Base-by-base conservation (phyloP, 192 early-diverging fungal species). In the Backusella psychrophila region DNA sequence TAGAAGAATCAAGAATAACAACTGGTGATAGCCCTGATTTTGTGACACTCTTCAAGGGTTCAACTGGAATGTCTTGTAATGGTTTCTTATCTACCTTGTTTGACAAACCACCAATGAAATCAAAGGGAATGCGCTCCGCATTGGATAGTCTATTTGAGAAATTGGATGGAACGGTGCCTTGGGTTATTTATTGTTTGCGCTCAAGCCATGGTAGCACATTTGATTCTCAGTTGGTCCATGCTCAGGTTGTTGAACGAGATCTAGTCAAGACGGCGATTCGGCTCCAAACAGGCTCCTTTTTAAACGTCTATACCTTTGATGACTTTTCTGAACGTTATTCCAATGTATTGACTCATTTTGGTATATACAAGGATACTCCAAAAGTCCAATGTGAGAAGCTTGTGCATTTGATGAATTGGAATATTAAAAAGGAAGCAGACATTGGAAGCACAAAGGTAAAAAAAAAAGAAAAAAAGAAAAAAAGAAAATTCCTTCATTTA, bases 321-420 rank as follows among this genome's bases (percentile, higher is more conserved):
- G 96, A 96, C 75, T 94, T 97, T 77, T 73, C 89, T 31, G 86
- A 91, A n/a, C 89, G 95, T 4, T 98, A 94, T 84, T 78, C 81
- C 0, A 72, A 85, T 19, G 80, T 90, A 14, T 71, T 93, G 23
- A 83, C 83, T 29, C 56, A 80, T 8, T 71, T 84, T 35, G 80
- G 72, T 17, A 46, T 87, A 68, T 79, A 87, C 41, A 36, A 52
- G 36, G 65, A 73, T 14, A 75, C 52, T 15, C 75, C 46, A 41
- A 75, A 77, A 34, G 75, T 66, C 17, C 83, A 84, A 68, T 82
- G 79, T 59, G 84, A 85, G 41, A 77, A 82, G 7, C 68, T 79
- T 19, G 80, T 85, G 1, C 80, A 87, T 31, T 86, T 87, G 38
- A 77, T 85, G 76, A 90, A 90, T 49, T 92, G 90, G 90, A 70